These are phyloP conservation scores for Rubia balearica DNA, from an alignment of 305 asterid genomes.

Conservation along the genomic window DNA sequence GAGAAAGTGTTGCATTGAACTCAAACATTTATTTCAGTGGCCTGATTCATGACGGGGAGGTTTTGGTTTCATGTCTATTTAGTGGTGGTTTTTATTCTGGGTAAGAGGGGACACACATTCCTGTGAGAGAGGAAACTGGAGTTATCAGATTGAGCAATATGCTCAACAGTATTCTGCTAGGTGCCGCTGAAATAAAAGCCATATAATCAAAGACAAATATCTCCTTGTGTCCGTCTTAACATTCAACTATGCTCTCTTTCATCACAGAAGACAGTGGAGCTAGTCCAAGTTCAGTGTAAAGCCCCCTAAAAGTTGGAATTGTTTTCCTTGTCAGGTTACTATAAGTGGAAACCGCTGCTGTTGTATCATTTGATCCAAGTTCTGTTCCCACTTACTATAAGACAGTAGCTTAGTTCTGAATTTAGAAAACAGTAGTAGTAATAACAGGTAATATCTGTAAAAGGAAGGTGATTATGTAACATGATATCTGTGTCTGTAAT, in stretches of 20 bases:
- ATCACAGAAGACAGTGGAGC: not conserved
- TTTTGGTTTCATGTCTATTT: not conserved
- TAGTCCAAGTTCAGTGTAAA: not conserved
- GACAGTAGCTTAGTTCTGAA: not conserved
- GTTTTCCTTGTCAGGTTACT: too few relatives aligned
- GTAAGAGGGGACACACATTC: not conserved
- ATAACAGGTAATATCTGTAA: not conserved
- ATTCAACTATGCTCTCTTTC: too few relatives aligned
- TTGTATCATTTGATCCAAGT: too few relatives aligned
- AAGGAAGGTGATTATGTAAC: not conserved
- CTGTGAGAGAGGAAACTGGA: constrained; percentile 1
- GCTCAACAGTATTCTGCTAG: too few relatives aligned
- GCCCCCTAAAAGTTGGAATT: not conserved
- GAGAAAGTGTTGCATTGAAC: not conserved
- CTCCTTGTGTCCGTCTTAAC: not conserved
- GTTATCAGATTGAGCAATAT: not conserved
- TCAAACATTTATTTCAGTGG: not conserved
- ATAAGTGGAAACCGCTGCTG: too few relatives aligned
- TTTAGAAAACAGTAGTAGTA: not conserved
- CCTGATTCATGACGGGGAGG: not conserved
- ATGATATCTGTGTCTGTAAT: not conserved
- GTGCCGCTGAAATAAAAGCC: not conserved
- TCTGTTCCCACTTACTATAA: not conserved
- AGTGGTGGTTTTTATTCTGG: not conserved
- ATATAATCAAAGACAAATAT: too few relatives aligned